Base-by-base conservation (phyloP, 2,329 filamentous ascomycete genomes). In the Aspergillus texensis region DNA sequence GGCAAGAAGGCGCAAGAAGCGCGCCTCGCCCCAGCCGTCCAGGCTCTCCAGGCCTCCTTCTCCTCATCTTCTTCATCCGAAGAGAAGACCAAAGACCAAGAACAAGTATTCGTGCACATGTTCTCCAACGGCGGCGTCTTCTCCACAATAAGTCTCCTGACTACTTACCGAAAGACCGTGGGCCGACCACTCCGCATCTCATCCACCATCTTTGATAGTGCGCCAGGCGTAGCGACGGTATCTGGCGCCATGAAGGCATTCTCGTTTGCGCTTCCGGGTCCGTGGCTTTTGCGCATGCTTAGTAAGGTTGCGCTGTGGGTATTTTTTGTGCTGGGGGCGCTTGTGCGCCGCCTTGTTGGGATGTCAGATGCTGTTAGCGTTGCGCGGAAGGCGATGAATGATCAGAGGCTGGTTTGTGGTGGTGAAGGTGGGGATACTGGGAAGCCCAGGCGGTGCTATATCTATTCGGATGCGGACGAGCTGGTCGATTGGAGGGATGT, bases 81-180 rank as follows among this genome's bases (percentile, higher is more conserved):
- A 41, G 19, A 41, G 39, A 41, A 6, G n/a, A 1, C 19, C 39
- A 41, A 19, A 19, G 6, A n/a, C 28, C 62, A 70, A 57, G 67
- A 67, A 72, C 68, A 76, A 6, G 70, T 76, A 11, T 75, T 81
- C 34, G 65, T 84, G 10, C 82, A 85, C 70, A 72, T 80, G 61
- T 85, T 85, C 72, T 84, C 82, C 26, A 84, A 85, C 63, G 83
- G 82, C 30, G 83, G 83, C 19, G 71, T 78, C 24, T 75, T 78
- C 57, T 79, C 79, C 6, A 72, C 76, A 4, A 72, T 71, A 5
- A 70, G 77, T 30, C 64, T 85, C 8, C 77, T 83, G 2, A 65
- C 70, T 19, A 66, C 72, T 11, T 84, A 82, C 68, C 75, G 67
- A 8, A 50, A 67, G 19, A 65, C 68, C 1, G 80, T 74, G 1